Percentiles rank a stretch among this genome's conserved stretches.
phyloP scores from a whole-genome alignment of 1,139 yeast genomes.

The Entelexis paramagnoliae region DNA sequence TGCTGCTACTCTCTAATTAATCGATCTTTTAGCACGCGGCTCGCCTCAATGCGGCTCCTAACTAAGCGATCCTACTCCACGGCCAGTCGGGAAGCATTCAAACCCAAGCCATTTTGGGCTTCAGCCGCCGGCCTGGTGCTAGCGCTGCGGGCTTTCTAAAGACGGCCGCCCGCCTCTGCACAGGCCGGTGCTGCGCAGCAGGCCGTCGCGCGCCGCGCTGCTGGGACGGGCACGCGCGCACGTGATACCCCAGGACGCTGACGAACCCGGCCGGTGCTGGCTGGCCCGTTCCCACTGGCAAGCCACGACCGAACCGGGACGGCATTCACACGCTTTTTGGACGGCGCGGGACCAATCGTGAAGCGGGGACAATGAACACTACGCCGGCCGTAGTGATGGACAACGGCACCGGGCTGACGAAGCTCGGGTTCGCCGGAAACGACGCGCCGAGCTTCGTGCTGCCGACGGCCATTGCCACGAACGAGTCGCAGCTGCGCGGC shows the following conservation, averaged over 20 bases:
- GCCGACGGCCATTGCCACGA: constrained; percentile 95
- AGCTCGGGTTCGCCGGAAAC: constrained; percentile 96
- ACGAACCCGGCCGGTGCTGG: constrained; percentile 1
- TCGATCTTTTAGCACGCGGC: too few species aligned
- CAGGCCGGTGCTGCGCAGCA: too few species aligned
- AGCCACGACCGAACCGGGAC: constrained; percentile 1
- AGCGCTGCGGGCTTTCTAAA: too few species aligned
- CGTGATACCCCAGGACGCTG: background rate
- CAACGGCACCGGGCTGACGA: constrained; percentile 96
- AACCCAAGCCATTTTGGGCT: too few species aligned
- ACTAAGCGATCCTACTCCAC: too few species aligned
- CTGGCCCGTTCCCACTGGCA: background rate
- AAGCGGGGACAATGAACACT: constrained; percentile 18
- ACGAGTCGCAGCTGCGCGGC: constrained; percentile 38
- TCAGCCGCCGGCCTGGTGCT: too few species aligned
- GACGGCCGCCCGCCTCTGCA: too few species aligned
- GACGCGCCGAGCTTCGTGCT: constrained; percentile 95
- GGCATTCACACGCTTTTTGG: background rate
- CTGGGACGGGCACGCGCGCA: background rate
- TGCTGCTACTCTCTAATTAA: too few species aligned
- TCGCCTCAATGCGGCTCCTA: too few species aligned
- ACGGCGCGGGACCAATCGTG: constrained; percentile 7
- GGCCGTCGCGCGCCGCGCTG: too few species aligned
- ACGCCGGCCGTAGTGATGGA: constrained; percentile 27
- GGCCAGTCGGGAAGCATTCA: too few species aligned